Base-by-base conservation (phyloP, 2,329 filamentous ascomycete genomes). In the Nemania abortiva region DNA sequence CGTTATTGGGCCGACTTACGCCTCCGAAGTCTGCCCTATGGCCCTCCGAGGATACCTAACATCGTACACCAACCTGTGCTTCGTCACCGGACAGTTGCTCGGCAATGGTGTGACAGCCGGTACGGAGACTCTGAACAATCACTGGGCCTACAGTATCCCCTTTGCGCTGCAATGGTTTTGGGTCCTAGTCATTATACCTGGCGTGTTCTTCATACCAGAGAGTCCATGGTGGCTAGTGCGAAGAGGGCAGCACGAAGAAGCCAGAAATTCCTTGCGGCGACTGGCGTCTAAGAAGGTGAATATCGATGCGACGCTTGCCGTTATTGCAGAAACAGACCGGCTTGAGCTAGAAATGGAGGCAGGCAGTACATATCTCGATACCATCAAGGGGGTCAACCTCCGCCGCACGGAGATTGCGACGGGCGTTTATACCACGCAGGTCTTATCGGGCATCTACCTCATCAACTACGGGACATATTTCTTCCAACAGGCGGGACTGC, bases 401-500 rank as follows among this genome's bases (percentile, higher is more conserved):
- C 81, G 85, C n/a, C 83, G 86, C 22, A 88, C 86, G 0, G 86
- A 88, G 74, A 87, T 88, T 39, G 83, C 85, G 3, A 82, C 83
- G 68, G 89, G 90, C 77, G 88, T 89, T 6, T 91, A 90, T 82
- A 85, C 87, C 3, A 89, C 89, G 2, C 90, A 92, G 74, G 89
- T 90, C 22, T 80, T 91, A 1, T 88, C 86, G 60, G 89, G 90
- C 27, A 88, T 89, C 70, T 88, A 89, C 15, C 86, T 91, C 70
- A 88, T 89, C 56, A 87, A 87, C 65, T 92, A 90, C 71, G 89
- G 87, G 0, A 90, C 87, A 1, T 89, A 89, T 74, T 86, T 86
- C 75, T 89, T 90, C 73, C 80, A 86, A 70, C 85, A 88, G 74
- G 88, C 87, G 2, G 88, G 88, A 1, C 77, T 90, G 31, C 73